Percentiles rank a stretch among this genome's conserved stretches.
Conservation (phyloP, 805 yeast species). For the Saturnispora sanitii region DNA sequence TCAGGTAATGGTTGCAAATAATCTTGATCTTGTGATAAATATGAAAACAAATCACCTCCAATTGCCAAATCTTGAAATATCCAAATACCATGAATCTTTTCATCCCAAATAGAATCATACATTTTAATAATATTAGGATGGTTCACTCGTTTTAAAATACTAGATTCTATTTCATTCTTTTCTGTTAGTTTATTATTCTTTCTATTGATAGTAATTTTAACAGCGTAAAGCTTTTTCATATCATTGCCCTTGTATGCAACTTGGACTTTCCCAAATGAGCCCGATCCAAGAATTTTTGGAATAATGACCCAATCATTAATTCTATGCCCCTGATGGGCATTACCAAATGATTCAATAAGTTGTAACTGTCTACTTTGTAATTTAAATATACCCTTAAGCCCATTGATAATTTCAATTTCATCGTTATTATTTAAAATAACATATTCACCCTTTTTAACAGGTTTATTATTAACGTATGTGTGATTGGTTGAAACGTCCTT, state of each 20-base stretch:
- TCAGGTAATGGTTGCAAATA: slow-evolving; percentile 37
- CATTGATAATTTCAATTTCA: slow-evolving; percentile 28
- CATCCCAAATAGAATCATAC: slow-evolving; percentile 60
- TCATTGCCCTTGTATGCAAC: slow-evolving; percentile 24
- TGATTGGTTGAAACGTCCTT: slow-evolving; percentile 47
- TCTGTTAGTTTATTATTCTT: slow-evolving; percentile 21
- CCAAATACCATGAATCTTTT: slow-evolving; percentile 74
- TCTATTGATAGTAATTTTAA: slow-evolving; percentile 28
- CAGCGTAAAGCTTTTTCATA: slow-evolving; percentile 33
- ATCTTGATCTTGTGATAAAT: slow-evolving; percentile 57
- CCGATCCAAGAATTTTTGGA: slow-evolving; percentile 38
- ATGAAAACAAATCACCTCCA: slow-evolving; percentile 92
- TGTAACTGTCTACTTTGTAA: slow-evolving; percentile 11
- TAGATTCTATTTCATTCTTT: slow-evolving; percentile 31
- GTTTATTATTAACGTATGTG: slow-evolving; percentile 32
- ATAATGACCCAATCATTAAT: slow-evolving; percentile 33
- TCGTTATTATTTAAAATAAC: slow-evolving; percentile 30
- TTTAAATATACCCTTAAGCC: slow-evolving; percentile 14
- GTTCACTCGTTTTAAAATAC: slow-evolving; percentile 50
- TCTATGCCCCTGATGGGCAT: slow-evolving; percentile 15
- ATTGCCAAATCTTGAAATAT: slow-evolving; percentile 91
- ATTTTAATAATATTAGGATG: slow-evolving; percentile 88
- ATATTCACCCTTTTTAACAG: slow-evolving; percentile 23
- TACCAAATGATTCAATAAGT: not conserved
- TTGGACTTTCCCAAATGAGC: slow-evolving; percentile 48